phyloP scores from a whole-genome alignment of 371 early-diverging fungal genomes.

The Mucor velutinosus region DNA sequence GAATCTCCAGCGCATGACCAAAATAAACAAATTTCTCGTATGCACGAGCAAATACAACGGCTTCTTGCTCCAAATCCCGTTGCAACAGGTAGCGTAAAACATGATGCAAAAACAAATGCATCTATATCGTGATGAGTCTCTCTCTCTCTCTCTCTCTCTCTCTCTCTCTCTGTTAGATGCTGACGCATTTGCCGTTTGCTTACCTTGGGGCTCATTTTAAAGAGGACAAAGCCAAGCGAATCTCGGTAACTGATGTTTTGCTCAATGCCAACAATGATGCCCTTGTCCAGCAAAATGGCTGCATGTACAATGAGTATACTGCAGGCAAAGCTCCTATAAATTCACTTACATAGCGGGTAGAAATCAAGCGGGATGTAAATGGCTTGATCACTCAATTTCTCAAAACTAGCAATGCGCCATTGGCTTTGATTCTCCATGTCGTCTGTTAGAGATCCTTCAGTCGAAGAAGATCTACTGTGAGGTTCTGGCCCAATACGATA shows the following conservation, averaged over 20 bases:
- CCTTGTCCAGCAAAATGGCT: slow-evolving; percentile 77
- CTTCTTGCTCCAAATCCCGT: slow-evolving; percentile 54
- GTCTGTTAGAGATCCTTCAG: neutral
- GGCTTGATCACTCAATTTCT: slow-evolving; percentile 30
- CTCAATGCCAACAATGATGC: slow-evolving; percentile 80
- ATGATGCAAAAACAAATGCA: slow-evolving; percentile 75
- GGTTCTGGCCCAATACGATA: slow-evolving; percentile 38
- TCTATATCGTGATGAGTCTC: slow-evolving; percentile 42
- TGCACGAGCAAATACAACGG: slow-evolving; percentile 64
- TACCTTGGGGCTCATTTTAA: slow-evolving; percentile 73
- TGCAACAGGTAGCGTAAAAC: slow-evolving; percentile 68
- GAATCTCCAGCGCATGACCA: slow-evolving; percentile 81
- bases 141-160: no score
- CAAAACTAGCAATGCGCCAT: slow-evolving; percentile 48
- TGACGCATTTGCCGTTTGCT: neutral
- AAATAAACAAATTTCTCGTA: slow-evolving; percentile 79
- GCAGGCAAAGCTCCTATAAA: no score
- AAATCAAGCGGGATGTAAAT: slow-evolving; percentile 74
- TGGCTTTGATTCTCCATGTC: slow-evolving; percentile 8
- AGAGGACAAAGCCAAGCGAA: slow-evolving; percentile 62
- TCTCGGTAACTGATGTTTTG: slow-evolving; percentile 63
- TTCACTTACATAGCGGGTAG: slow-evolving; percentile 78
- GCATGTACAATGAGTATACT: slow-evolving; percentile 8
- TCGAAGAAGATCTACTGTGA: neutral
- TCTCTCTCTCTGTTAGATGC: no score